Percentiles rank a stretch among this genome's conserved stretches.
Conservation (phyloP, 2,329 filamentous ascomycete species). For the Ophiostoma novo-ulmi region DNA sequence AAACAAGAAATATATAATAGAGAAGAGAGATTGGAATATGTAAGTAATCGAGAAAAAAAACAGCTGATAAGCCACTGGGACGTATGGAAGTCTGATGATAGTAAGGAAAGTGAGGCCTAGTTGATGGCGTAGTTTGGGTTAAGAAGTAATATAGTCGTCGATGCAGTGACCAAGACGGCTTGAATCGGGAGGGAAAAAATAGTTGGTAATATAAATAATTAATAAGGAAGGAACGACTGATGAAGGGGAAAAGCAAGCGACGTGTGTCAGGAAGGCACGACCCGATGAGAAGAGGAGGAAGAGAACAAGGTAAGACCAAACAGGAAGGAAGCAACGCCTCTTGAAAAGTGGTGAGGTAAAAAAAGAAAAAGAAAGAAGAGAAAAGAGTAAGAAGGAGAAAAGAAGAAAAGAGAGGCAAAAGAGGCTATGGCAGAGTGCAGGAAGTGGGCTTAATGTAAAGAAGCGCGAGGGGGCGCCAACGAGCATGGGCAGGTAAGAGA, state of each 20-base stretch:
- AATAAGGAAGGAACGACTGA: constrained; percentile 5
- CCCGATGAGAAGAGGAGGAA: not conserved
- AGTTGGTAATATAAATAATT: not conserved
- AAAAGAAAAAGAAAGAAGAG: not conserved
- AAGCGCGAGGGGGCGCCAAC: constrained; percentile 2
- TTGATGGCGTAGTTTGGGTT: not conserved
- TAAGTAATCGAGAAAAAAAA: not conserved
- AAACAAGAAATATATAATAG: not conserved
- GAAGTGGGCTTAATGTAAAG: not conserved
- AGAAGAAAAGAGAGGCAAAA: constrained; percentile 5
- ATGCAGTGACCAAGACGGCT: not conserved
- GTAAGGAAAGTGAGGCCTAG: not conserved
- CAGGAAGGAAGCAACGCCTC: constrained; percentile 16
- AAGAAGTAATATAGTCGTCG: not conserved
- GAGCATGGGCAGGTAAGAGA: constrained; percentile 13
- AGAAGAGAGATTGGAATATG: not conserved
- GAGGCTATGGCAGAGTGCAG: constrained; percentile 7
- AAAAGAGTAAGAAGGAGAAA: not conserved
- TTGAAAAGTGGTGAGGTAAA: not conserved
- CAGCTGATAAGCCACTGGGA: not conserved
- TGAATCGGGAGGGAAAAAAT: not conserved
- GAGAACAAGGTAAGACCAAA: constrained; percentile 12
- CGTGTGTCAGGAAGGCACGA: constrained; percentile 2
- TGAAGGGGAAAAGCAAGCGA: not conserved
- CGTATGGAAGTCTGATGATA: not conserved